Percentiles rank a stretch among this genome's conserved stretches.
These are phyloP conservation scores for rapeseed (Brassica napus) DNA, from an alignment of 345 rosid genomes.

Conservation along the genomic window Da-Ae NC_063447.1:16770501-16771000, in stretches of 20 bases:
- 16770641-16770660: conserved; percentile 13
- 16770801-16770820: too few relatives aligned
- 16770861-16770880: too few relatives aligned
- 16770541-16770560: conserved; percentile 12
- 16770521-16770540: conserved; percentile 72
- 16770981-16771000: too few relatives aligned
- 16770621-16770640: conserved; percentile 7
- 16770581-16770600: conserved; percentile 15
- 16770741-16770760: neutral
- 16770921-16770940: too few relatives aligned
- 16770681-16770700: conserved; percentile 4
- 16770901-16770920: too few relatives aligned
- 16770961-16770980: too few relatives aligned
- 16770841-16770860: too few relatives aligned
- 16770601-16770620: conserved; percentile 30
- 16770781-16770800: too few relatives aligned
- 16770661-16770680: neutral
- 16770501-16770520: conserved; percentile 64
- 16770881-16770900: too few relatives aligned
- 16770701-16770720: neutral
- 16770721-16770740: too few relatives aligned
- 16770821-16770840: too few relatives aligned
- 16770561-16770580: neutral
- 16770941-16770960: too few relatives aligned
- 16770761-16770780: neutral